phyloP scores from a whole-genome alignment of 371 early-diverging fungal species.

The Syncephalastrum monosporum region DNA sequence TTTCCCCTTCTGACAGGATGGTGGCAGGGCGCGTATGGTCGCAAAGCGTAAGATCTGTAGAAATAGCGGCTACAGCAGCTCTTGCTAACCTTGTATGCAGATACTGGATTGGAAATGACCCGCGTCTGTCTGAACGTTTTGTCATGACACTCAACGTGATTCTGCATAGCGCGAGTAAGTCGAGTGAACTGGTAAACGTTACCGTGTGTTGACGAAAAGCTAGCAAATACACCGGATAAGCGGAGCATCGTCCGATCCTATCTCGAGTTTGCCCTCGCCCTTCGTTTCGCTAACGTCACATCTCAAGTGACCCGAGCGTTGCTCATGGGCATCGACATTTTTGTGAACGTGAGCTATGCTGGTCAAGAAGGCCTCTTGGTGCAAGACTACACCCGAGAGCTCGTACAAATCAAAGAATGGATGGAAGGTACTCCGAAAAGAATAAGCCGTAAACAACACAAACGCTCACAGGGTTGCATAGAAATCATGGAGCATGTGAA shows the following conservation, averaged over 20 bases:
- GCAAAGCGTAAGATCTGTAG: slow-evolving; percentile 24
- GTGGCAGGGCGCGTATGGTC: slow-evolving; percentile 48
- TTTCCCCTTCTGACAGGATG: slow-evolving; percentile 48
- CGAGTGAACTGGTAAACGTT: slow-evolving; percentile 28
- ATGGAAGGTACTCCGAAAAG: slow-evolving; percentile 29
- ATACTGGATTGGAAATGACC: slow-evolving; percentile 35
- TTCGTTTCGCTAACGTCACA: slow-evolving; percentile 29
- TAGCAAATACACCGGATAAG: slow-evolving; percentile 45
- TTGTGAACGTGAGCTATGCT: slow-evolving; percentile 32
- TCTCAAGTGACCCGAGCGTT: slow-evolving; percentile 26
- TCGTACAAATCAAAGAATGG: slow-evolving; percentile 38
- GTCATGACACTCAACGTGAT: slow-evolving; percentile 47
- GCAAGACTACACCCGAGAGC: slow-evolving; percentile 27
- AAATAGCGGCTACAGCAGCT: not conserved
- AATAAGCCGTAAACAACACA: not conserved
- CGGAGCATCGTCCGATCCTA: slow-evolving; percentile 42
- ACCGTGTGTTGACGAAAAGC: slow-evolving; percentile 29
- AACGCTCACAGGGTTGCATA: not conserved
- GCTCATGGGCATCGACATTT: slow-evolving; percentile 36
- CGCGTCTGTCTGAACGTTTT: slow-evolving; percentile 34
- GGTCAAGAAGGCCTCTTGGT: slow-evolving; percentile 30
- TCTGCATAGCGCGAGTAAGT: slow-evolving; percentile 44
- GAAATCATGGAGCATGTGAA: slow-evolving; percentile 14
- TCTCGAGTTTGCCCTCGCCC: slow-evolving; percentile 42
- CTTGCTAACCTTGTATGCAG: slow-evolving; percentile 14